Evolutionary conservation across 441 rosid genomes (phyloP), one percentile per base, ranked within the genome.

Genomic region (Croton laevigatus): DNA sequence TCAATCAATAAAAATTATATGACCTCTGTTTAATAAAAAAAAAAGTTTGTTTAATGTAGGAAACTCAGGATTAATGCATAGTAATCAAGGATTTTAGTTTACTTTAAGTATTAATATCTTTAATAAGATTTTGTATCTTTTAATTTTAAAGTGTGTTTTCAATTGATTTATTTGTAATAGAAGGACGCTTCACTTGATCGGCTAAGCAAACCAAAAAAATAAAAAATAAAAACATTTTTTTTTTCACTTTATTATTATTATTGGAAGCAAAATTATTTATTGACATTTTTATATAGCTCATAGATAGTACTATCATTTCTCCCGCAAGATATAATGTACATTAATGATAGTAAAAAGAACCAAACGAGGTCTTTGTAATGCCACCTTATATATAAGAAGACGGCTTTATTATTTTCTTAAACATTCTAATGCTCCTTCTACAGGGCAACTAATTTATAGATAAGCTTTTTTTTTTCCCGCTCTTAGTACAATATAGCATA

Each of bases 321-420:
- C 83, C 83, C 5, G 74, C 71, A 67, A 20, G 52, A 38, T 38
- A 37, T 14, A n/a, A 37, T 37, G 9, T 38, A 61, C 49, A 61
- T 61, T 61, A 40, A 40, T 40, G 48, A 10, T 8, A 61, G 65
- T 17, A 17, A 27, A n/a, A 61, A 38, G 22, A 61, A 61, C 64
- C 19, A 53, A 22, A 37, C 6, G 2, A 38, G 48, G 48, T 61
- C 6, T 19, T 54, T 40, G 6, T 40, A n/a, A 52, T 54, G 48
- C 37, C 44, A 22, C 38, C 53, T 49, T 49, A 34, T 10, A 11
- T 27, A 27, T 27, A 27, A 27, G 32, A 27, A 27, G 32, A 16
- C 8, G 49, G 45, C 45, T 54, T 67, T n/a, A 3, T 68, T 27
- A 27, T 27, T 27, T 68, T 19, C 12, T 55, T 3, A 2, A 36